Percentiles rank a stretch among this genome's conserved stretches.
These are phyloP conservation scores for Lactuca sativa DNA, from an alignment of 129 eudicot species.

Conservation along the genomic window DNA sequence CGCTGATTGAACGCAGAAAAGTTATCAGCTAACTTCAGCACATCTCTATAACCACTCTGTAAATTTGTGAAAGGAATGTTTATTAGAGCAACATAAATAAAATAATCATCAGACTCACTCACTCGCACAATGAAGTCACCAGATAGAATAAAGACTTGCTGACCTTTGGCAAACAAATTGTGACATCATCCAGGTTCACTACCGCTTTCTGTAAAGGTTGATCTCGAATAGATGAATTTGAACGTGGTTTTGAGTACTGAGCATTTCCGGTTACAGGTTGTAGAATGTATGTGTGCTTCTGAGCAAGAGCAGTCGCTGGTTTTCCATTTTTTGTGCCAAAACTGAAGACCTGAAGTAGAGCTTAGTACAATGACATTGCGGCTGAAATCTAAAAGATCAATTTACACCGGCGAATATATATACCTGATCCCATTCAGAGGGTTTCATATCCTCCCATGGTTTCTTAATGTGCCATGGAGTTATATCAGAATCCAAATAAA, in stretches of 20 bases:
- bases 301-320: constrained; percentile 45
- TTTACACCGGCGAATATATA: not conserved
- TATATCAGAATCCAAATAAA: constrained; percentile 88
- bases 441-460: constrained; percentile 82
- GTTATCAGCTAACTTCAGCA: constrained; percentile 88
- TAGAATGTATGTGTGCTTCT: constrained; percentile 68
- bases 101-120: constrained; percentile 3
- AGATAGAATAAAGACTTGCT: constrained; percentile 16
- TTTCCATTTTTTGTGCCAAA: constrained; percentile 85
- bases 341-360: constrained; percentile 64
- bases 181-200: constrained; percentile 90
- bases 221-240: constrained; percentile 48
- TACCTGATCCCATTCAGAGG: constrained; percentile 93
- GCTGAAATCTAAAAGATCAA: constrained; percentile 18
- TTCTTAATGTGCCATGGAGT: constrained; percentile 75
- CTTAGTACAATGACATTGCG: constrained; percentile 16
- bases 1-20: constrained; percentile 90
- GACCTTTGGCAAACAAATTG: constrained; percentile 90
- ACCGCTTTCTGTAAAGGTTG: constrained; percentile 78
- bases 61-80: constrained; percentile 9
- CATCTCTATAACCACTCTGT: constrained; percentile 90
- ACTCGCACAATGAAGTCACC: constrained; percentile 10
- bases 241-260: constrained; percentile 60
- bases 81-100: not conserved
- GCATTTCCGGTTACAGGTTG: constrained; percentile 96